Percentiles rank a stretch among this genome's conserved stretches.
Conservation (phyloP, 768 basidiomycete species). For the Hericium rajendrae region DNA sequence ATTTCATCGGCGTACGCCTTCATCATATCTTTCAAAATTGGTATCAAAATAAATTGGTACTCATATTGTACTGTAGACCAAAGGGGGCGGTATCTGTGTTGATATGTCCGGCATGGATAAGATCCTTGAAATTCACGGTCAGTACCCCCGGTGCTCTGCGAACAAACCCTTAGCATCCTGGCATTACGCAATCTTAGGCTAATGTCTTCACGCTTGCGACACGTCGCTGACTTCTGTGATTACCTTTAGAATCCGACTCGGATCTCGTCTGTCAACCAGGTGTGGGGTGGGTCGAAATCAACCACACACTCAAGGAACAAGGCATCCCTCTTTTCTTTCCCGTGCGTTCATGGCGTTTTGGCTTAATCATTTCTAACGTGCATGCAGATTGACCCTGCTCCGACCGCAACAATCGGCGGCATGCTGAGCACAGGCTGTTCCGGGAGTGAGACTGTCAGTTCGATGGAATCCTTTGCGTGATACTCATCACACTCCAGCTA, state of each 20-base stretch:
- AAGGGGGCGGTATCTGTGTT: constrained; percentile 62
- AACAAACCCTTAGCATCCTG: too few species aligned
- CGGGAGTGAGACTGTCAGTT: constrained; percentile 42
- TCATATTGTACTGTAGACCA: constrained; percentile 2
- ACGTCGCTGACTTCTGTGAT: too few species aligned
- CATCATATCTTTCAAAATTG: not conserved
- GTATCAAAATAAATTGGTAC: not conserved
- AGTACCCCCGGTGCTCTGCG: constrained; percentile 1
- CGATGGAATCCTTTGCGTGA: too few species aligned
- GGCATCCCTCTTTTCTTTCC: constrained; percentile 83
- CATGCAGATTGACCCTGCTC: constrained; percentile 55
- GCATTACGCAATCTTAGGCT: too few species aligned
- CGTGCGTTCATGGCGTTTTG: constrained; percentile 25
- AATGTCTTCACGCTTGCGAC: too few species aligned
- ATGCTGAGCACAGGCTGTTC: constrained; percentile 85
- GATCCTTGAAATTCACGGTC: constrained; percentile 67
- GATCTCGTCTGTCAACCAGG: constrained; percentile 73
- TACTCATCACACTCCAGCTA: constrained; percentile 33
- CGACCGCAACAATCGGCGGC: constrained; percentile 75
- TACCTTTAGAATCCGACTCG: constrained; percentile 47
- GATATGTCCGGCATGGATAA: constrained; percentile 74
- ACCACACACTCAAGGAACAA: constrained; percentile 53
- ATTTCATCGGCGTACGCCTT: constrained; percentile 48
- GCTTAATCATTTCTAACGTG: not conserved
- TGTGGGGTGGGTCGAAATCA: constrained; percentile 61